Conservation (phyloP, 2,329 filamentous ascomycete species). For the Aspergillus oerlinghausenensis region DNA sequence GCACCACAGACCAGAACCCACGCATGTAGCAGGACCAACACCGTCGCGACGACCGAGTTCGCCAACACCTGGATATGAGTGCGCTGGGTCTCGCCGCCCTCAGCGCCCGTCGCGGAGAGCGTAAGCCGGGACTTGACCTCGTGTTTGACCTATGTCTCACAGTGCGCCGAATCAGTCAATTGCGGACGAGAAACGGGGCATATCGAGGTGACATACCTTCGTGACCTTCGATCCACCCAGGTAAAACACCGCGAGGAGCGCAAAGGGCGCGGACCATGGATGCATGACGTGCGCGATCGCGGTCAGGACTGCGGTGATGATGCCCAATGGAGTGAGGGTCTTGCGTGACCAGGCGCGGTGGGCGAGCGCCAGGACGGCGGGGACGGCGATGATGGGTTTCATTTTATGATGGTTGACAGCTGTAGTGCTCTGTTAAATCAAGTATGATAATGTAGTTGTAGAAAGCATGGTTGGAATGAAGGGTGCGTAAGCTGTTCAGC, state of each 20-base stretch:
- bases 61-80: slow-evolving; percentile 86
- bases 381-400: slow-evolving; percentile 42
- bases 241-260: slow-evolving; percentile 78
- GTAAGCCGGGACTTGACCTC: slow-evolving; percentile 79
- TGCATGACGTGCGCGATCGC: slow-evolving; percentile 81
- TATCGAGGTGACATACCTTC: slow-evolving; percentile 51
- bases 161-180: not conserved
- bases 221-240: slow-evolving; percentile 77
- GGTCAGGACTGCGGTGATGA: slow-evolving; percentile 67
- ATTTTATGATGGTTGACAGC: slow-evolving; percentile 20
- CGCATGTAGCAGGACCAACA: slow-evolving; percentile 54
- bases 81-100: slow-evolving; percentile 73
- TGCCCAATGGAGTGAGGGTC: slow-evolving; percentile 72
- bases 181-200: not conserved
- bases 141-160: slow-evolving; percentile 66
- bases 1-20: slow-evolving; percentile 33
- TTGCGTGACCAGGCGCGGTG: slow-evolving; percentile 66
- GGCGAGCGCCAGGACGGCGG: slow-evolving; percentile 54
- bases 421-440: not conserved
- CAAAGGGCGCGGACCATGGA: slow-evolving; percentile 90
- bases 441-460: not conserved
- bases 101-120: slow-evolving; percentile 64
- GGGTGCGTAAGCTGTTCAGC: not conserved
- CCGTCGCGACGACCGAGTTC: slow-evolving; percentile 75
- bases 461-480: not conserved